Conservation (phyloP, 2,329 filamentous ascomycete species). For the Venturia nashicola region DNA sequence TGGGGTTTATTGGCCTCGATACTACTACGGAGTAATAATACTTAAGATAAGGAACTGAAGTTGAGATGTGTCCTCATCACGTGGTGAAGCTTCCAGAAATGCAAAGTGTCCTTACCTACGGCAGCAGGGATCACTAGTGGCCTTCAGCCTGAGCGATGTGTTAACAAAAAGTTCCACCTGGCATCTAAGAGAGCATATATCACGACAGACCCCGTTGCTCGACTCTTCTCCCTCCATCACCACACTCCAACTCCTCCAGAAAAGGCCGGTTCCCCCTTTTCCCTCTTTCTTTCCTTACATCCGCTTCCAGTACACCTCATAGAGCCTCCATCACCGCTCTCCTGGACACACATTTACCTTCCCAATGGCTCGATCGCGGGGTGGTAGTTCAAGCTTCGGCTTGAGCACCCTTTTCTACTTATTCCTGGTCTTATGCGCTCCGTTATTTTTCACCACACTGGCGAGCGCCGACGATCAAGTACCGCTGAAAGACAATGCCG, state of each 20-base stretch:
- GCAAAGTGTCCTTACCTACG: neutral
- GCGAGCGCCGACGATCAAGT: conserved; percentile 62
- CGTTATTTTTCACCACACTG: conserved; percentile 62
- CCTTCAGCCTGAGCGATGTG: neutral
- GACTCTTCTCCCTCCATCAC: neutral
- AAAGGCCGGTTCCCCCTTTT: neutral
- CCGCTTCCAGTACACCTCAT: neutral
- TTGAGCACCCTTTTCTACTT: conserved; percentile 89
- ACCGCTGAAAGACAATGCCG: conserved; percentile 47
- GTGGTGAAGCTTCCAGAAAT: neutral
- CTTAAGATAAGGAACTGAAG: too few species aligned
- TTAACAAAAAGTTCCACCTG: conserved; percentile 4
- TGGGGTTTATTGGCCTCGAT: neutral
- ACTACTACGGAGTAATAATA: too few species aligned
- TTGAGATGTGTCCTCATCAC: neutral
- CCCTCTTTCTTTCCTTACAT: neutral
- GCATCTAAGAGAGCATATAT: neutral
- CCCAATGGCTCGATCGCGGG: conserved; percentile 49
- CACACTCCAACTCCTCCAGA: neutral
- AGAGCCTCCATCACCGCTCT: neutral
- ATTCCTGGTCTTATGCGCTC: conserved; percentile 72
- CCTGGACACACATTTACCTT: neutral
- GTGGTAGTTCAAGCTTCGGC: conserved; percentile 61
- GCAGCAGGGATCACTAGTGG: neutral
- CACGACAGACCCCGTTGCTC: neutral